Percentiles rank a stretch among this genome's conserved stretches.
phyloP scores from a whole-genome alignment of 495 filamentous ascomycete species.

The Aspergillus bertholletiae region DNA sequence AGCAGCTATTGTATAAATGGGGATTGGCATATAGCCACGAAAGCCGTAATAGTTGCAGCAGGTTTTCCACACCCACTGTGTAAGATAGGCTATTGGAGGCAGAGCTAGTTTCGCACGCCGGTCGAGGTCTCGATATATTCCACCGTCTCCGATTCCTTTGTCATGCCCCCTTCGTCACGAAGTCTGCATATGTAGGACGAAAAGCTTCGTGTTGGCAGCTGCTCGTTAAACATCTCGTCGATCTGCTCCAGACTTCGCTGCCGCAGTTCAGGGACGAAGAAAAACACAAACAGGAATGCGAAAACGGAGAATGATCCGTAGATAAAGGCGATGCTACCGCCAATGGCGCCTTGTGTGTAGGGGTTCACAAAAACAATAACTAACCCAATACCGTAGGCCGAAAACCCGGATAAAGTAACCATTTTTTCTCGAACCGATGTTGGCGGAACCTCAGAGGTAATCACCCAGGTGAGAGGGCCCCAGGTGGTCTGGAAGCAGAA shows the following conservation, averaged over 20 bases:
- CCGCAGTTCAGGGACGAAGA: slow-evolving; percentile 47
- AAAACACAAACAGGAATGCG: slow-evolving; percentile 38
- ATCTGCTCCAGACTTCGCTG: slow-evolving; percentile 22
- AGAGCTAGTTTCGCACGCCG: too few relatives aligned
- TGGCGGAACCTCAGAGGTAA: not conserved
- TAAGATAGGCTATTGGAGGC: not conserved
- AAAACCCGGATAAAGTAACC: not conserved
- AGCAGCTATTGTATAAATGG: too few relatives aligned
- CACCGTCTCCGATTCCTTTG: not conserved
- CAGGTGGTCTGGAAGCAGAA: not conserved
- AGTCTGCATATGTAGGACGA: not conserved
- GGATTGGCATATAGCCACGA: too few relatives aligned
- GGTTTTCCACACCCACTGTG: too few relatives aligned
- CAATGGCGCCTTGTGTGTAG: slow-evolving; percentile 15
- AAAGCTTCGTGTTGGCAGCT: not conserved
- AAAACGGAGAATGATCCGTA: slow-evolving; percentile 48
- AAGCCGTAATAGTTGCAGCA: too few relatives aligned
- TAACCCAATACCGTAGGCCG: not conserved
- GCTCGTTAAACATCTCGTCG: not conserved
- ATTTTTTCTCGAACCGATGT: not conserved
- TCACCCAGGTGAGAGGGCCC: not conserved
- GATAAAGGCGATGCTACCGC: slow-evolving; percentile 20
- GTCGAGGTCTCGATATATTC: not conserved
- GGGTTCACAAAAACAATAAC: slow-evolving; percentile 16
- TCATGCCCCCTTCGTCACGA: not conserved